These are phyloP conservation scores for Rhododendron vialii DNA, from an alignment of 148 eudicot species.

Conservation along the genomic window DNA sequence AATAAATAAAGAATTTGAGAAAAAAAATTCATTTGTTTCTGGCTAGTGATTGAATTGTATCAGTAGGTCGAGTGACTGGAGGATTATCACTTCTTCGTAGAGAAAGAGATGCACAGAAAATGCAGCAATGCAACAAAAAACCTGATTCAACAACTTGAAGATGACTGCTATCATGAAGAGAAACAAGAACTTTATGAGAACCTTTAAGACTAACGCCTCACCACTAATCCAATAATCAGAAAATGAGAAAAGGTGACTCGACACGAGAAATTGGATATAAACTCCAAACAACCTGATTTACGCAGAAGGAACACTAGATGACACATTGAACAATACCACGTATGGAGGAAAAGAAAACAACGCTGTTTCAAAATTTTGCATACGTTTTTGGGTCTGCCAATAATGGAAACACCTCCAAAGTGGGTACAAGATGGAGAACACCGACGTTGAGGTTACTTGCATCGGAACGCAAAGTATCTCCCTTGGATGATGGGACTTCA, in stretches of 20 bases:
- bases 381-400: constrained; percentile 81
- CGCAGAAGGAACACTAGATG: background rate
- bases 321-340: background rate
- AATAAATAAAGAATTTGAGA: background rate
- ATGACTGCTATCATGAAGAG: background rate
- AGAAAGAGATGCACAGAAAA: background rate
- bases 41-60: background rate
- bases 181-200: background rate
- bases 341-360: background rate
- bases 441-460: constrained; percentile 95
- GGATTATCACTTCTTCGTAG: no score
- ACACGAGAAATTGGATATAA: background rate
- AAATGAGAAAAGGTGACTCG: background rate
- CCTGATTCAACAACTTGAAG: background rate
- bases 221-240: background rate
- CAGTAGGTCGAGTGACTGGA: background rate
- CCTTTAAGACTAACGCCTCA: background rate
- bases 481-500: constrained; percentile 92
- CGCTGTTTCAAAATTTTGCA: constrained; percentile 16
- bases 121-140: background rate
- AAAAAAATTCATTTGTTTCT: background rate
- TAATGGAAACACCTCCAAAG: constrained; percentile 88
- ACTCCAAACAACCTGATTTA: background rate
- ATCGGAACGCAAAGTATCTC: constrained; percentile 80
- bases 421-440: constrained; percentile 93